Conservation (phyloP, 2,329 filamentous ascomycete genomes). For the Monilinia polystroma region DNA sequence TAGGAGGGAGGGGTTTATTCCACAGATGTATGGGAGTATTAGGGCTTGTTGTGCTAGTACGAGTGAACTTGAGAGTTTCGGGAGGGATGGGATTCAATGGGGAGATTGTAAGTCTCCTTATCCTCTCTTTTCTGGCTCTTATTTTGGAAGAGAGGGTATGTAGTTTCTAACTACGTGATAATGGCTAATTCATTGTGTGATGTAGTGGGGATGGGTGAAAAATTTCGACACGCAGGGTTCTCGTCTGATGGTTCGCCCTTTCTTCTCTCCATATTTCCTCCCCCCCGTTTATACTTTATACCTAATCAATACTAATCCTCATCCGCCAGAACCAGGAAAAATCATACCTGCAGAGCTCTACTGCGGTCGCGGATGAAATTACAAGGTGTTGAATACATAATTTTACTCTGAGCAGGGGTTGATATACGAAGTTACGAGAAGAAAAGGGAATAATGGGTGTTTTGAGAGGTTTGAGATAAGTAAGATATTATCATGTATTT, state of each 20-base stretch:
- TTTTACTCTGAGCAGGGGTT: too few relatives aligned
- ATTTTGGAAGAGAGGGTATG: too few relatives aligned
- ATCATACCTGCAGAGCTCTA: conserved; percentile 31
- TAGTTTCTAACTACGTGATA: too few relatives aligned
- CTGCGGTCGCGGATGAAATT: conserved; percentile 25
- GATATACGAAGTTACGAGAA: too few relatives aligned
- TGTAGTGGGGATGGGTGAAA: conserved; percentile 30
- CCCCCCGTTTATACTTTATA: neutral
- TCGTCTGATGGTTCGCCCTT: conserved; percentile 21
- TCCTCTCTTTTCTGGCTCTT: neutral
- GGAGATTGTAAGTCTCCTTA: conserved; percentile 27
- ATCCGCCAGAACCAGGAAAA: conserved; percentile 22
- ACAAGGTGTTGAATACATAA: too few relatives aligned
- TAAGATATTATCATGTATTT: too few relatives aligned
- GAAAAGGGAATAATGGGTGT: too few relatives aligned
- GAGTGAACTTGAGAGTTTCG: conserved; percentile 28
- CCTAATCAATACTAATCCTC: neutral
- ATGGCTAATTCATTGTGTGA: neutral
- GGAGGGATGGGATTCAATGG: conserved; percentile 26
- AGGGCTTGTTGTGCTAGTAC: conserved; percentile 30
- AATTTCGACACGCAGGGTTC: conserved; percentile 31
- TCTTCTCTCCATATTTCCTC: neutral
- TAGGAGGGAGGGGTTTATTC: conserved; percentile 30
- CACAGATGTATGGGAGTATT: conserved; percentile 32
- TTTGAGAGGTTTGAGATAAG: too few relatives aligned